phyloP scores from a whole-genome alignment of 331 rosid species.

The Malus hybrid region DNA sequence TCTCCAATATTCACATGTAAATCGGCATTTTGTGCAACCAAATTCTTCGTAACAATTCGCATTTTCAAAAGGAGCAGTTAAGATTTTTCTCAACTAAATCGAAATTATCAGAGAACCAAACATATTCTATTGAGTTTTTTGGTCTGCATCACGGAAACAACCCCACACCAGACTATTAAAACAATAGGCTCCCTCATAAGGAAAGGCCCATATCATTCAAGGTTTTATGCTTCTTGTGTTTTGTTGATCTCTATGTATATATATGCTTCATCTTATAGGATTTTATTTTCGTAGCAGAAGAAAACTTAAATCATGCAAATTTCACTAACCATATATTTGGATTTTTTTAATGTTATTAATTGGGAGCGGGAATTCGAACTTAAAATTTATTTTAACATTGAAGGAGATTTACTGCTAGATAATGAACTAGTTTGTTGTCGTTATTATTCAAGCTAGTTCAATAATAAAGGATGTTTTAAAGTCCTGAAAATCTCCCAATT shows the following conservation, averaged over 20 bases:
- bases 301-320: neutral
- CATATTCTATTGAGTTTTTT: constrained; percentile 17
- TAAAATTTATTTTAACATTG: too few relatives aligned
- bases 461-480: too few relatives aligned
- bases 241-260: neutral
- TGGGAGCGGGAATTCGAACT: too few relatives aligned
- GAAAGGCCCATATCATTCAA: constrained; percentile 28
- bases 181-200: constrained; percentile 13
- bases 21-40: constrained; percentile 71
- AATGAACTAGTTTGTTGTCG: too few relatives aligned
- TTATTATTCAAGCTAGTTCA: too few relatives aligned
- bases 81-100: constrained; percentile 41
- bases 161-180: constrained; percentile 40
- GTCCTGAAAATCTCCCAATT: too few relatives aligned
- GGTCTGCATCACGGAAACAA: constrained; percentile 60
- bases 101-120: constrained; percentile 17
- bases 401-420: too few relatives aligned
- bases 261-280: neutral
- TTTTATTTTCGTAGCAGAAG: neutral
- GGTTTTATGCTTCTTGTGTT: constrained; percentile 21
- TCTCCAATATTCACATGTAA: constrained; percentile 57
- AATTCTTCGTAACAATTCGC: constrained; percentile 44
- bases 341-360: too few relatives aligned
- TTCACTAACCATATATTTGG: too few relatives aligned
- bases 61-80: constrained; percentile 96